Conservation (phyloP, 805 yeast genomes). For the Cyberlindnera maclurae region DNA sequence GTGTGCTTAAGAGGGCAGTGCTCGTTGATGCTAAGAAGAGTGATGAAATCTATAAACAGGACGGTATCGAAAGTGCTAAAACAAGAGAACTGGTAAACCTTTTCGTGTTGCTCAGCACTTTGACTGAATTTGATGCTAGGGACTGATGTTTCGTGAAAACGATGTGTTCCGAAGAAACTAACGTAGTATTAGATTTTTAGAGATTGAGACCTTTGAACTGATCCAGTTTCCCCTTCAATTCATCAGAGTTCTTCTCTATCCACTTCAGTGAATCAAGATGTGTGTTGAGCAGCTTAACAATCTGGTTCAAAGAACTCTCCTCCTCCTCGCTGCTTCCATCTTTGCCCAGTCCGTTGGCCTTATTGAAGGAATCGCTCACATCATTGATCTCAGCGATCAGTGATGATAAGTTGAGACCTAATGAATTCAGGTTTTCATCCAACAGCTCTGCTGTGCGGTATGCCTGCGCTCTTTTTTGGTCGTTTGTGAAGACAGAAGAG, state of each 20-base stretch:
- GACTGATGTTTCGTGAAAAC: conserved; percentile 8
- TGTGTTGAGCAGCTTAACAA: conserved; percentile 75
- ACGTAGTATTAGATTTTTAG: conserved; percentile 3
- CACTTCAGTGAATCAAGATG: conserved; percentile 88
- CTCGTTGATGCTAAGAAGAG: conserved; percentile 25
- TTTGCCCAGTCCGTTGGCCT: conserved; percentile 39
- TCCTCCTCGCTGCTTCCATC: conserved; percentile 30
- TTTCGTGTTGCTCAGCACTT: conserved; percentile 45
- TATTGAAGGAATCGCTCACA: conserved; percentile 74
- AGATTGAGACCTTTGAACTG: conserved; percentile 18
- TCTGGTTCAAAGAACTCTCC: conserved; percentile 51
- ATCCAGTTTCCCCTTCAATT: conserved; percentile 60
- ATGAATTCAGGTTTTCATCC: conserved; percentile 69
- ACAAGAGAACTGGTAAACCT: conserved; percentile 48
- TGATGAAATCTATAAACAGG: conserved; percentile 22
- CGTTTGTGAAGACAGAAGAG: conserved; percentile 45
- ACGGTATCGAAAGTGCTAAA: conserved; percentile 26
- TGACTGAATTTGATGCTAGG: conserved; percentile 38
- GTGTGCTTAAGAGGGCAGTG: conserved; percentile 55
- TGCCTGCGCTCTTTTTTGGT: conserved; percentile 84
- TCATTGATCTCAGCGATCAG: conserved; percentile 77
- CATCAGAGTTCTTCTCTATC: conserved; percentile 67
- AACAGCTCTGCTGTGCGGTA: conserved; percentile 80
- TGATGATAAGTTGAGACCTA: conserved; percentile 71
- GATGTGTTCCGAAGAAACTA: no score